These are phyloP conservation scores for Symmetrospora coprosmae DNA, from an alignment of 768 basidiomycete species.

Conservation along the genomic window DNA sequence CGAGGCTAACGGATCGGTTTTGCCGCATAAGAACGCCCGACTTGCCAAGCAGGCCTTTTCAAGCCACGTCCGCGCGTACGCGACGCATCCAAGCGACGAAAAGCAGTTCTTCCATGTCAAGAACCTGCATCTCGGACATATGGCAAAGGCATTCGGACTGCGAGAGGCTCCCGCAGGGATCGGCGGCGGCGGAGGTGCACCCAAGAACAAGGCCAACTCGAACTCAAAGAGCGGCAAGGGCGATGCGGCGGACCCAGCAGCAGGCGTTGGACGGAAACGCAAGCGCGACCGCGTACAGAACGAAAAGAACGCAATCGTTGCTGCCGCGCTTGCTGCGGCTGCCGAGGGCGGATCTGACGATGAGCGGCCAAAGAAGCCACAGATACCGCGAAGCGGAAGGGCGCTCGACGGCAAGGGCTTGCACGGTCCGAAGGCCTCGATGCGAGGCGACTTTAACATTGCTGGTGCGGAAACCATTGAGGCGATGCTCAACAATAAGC, in stretches of 20 bases:
- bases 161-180: slow-evolving; percentile 57
- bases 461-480: slow-evolving; percentile 2
- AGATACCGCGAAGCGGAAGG: slow-evolving; percentile 15
- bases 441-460: slow-evolving; percentile 21
- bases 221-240: background rate
- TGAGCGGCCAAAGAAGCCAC: background rate
- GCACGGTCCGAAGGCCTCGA: background rate
- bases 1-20: background rate
- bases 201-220: background rate
- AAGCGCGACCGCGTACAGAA: no score
- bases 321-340: background rate
- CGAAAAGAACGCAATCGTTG: background rate
- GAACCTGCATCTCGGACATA: slow-evolving; percentile 82
- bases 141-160: slow-evolving; percentile 74
- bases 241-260: no score
- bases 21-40: slow-evolving; percentile 49
- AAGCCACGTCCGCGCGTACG: slow-evolving; percentile 89
- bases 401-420: slow-evolving; percentile 20
- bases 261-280: no score
- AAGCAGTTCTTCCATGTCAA: slow-evolving; percentile 95
- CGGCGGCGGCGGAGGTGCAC: background rate
- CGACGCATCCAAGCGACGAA: slow-evolving; percentile 87
- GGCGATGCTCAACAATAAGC: background rate
- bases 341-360: no score
- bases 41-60: slow-evolving; percentile 71